Evolutionary conservation across 192 early-diverging fungal genomes (phyloP), one percentile per base, ranked within the genome.

Genomic region (Coemansia sp.): DNA sequence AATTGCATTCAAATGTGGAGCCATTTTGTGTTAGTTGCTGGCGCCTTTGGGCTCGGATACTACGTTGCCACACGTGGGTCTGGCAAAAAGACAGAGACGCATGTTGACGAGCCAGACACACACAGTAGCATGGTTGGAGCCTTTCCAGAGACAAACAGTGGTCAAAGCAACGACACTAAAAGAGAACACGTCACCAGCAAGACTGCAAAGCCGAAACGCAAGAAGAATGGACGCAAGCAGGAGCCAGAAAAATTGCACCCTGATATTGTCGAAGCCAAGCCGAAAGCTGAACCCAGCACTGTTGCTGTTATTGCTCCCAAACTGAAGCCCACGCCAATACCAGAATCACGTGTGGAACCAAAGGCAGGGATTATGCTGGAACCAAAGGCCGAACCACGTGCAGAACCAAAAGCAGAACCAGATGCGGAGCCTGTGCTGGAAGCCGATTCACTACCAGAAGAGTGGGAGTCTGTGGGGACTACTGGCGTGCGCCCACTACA

Each of bases 41-140:
- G 24, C 8, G 67, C 67, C 12, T 67, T 79, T 34, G 70, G 56
- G 4, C 60, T 73, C 20, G 70, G 76, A 21, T 79, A 67, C 63
- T 68, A 66, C 23, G 58, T 69, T 50, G 66, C 70, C 51, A 47
- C 52, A 6, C 61, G 66, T 9, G 20, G 46, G 24, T 8, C 60
- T n/a, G 18, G 28, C 28, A 37, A 40, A 20, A 44, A n/a, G 20
- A 38, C 34, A 21, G 17, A 62, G 2, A 9, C 51, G 2, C 24
- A 12, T 15, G 21, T 40, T 7, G 57, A 38, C 46, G 58, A 48
- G 14, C 18, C 49, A 50, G 21, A 18, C 21, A 17, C 21, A 17
- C 21, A 18, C n/a, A 24, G 18, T 8, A 47, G 49, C 48, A 63
- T 63, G 46, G 58, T 49, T 4, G 62, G 66, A 38, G 20, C 68